Conservation (phyloP, 139 green algal genomes). For the Coelastrella sp. region DNA sequence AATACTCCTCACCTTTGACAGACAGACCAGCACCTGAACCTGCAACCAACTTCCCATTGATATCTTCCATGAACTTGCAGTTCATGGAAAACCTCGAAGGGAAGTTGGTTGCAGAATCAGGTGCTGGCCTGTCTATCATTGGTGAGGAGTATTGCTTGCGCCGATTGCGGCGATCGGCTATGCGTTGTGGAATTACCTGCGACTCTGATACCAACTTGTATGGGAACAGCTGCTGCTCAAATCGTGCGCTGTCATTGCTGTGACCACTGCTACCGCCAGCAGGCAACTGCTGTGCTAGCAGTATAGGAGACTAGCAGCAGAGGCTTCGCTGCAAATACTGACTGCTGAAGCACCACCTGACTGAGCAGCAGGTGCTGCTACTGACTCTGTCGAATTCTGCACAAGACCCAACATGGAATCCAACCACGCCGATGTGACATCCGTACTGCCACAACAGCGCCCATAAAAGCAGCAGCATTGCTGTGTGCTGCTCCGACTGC, state of each 20-base stretch:
- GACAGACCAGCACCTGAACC: background rate
- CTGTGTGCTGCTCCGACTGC: background rate
- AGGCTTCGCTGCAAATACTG: background rate
- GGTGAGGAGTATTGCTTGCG: no score
- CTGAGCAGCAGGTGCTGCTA: background rate
- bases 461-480: background rate
- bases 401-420: background rate
- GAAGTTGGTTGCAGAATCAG: no score
- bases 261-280: background rate
- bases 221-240: background rate
- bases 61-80: background rate
- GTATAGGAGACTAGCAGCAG: background rate
- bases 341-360: background rate
- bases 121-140: no score
- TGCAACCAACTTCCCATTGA: background rate
- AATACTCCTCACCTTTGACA: background rate
- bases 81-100: no score
- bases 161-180: background rate
- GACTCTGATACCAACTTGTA: background rate
- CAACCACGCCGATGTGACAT: no score
- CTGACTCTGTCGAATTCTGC: background rate
- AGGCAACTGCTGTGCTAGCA: background rate
- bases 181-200: background rate
- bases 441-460: background rate
- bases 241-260: background rate